These are phyloP conservation scores for Aspergillus latus DNA, from an alignment of 2,329 filamentous ascomycete species.

Conservation along the genomic window DNA sequence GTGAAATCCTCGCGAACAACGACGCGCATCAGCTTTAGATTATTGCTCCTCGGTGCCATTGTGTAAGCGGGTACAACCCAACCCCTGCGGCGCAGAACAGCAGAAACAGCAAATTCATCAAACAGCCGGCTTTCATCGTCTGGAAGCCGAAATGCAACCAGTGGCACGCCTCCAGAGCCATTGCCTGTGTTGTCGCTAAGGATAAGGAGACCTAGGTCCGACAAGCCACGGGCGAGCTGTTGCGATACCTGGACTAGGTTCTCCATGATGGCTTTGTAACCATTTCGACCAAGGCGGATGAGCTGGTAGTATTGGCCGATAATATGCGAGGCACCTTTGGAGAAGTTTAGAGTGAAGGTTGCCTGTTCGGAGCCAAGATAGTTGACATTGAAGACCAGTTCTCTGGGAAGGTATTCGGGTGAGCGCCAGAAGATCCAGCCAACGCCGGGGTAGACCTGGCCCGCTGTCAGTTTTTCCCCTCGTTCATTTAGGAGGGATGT, in stretches of 20 bases:
- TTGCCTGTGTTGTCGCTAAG: too few relatives aligned
- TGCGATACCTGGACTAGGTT: constrained; percentile 84
- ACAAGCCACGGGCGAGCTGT: constrained; percentile 77
- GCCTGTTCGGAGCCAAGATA: constrained; percentile 94
- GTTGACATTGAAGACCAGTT: constrained; percentile 99
- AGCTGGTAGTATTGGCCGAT: constrained; percentile 98
- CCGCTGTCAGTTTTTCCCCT: too few relatives aligned
- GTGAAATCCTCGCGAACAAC: constrained; percentile 93
- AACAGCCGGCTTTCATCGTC: constrained; percentile 56
- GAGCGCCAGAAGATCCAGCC: constrained; percentile 92
- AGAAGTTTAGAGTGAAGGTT: constrained; percentile 97
- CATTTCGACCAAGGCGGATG: constrained; percentile 88
- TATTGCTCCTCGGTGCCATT: constrained; percentile 84
- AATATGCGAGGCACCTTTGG: constrained; percentile 89
- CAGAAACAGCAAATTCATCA: constrained; percentile 77
- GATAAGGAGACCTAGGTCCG: constrained; percentile 64
- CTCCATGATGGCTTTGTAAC: constrained; percentile 89
- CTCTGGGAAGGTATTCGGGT: constrained; percentile 78
- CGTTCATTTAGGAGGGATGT: too few relatives aligned
- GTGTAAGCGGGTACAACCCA: constrained; percentile 97
- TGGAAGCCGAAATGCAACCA: constrained; percentile 83
- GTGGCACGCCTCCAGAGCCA: constrained; percentile 73
- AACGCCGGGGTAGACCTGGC: constrained; percentile 76
- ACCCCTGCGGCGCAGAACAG: constrained; percentile 79
- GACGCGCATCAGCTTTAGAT: constrained; percentile 86